Conservation (phyloP, 2,329 filamentous ascomycete genomes). For the Pseudocercospora fuligena region DNA sequence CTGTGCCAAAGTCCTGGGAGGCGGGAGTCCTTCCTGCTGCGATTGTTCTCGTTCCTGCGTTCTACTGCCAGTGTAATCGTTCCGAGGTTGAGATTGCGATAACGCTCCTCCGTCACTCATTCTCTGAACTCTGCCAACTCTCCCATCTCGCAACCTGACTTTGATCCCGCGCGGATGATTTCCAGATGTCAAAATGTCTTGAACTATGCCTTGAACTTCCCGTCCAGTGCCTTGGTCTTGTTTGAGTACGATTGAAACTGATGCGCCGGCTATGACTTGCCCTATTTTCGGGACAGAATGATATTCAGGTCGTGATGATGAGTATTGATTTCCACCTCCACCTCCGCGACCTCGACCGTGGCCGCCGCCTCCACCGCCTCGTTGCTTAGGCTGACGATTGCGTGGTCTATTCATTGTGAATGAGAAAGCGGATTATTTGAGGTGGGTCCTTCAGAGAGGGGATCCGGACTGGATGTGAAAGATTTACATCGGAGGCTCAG, state of each 20-base stretch:
- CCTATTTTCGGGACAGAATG: slow-evolving; percentile 37
- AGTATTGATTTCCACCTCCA: background rate
- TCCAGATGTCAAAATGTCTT: slow-evolving; percentile 71
- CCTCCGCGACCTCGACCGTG: slow-evolving; percentile 12
- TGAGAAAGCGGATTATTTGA: background rate
- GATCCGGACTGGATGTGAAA: background rate
- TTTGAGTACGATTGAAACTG: slow-evolving; percentile 76
- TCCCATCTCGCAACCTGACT: slow-evolving; percentile 70
- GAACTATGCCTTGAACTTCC: slow-evolving; percentile 69
- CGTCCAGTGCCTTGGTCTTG: slow-evolving; percentile 75
- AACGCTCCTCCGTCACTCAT: slow-evolving; percentile 46
- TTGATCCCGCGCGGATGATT: slow-evolving; percentile 76
- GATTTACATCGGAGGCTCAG: background rate
- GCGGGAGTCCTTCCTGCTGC: slow-evolving; percentile 26
- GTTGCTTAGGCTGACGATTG: slow-evolving; percentile 38
- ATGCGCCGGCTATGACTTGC: slow-evolving; percentile 64
- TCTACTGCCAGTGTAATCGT: background rate
- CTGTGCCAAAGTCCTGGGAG: slow-evolving; percentile 35
- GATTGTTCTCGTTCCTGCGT: background rate
- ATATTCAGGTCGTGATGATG: slow-evolving; percentile 4
- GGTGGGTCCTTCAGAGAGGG: no score
- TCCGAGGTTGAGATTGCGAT: background rate
- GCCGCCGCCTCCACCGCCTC: slow-evolving; percentile 21
- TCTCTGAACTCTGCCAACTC: slow-evolving; percentile 74
- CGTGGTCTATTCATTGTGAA: slow-evolving; percentile 36